Conservation (phyloP, 2,329 filamentous ascomycete genomes). For the Claviceps maximensis region DNA sequence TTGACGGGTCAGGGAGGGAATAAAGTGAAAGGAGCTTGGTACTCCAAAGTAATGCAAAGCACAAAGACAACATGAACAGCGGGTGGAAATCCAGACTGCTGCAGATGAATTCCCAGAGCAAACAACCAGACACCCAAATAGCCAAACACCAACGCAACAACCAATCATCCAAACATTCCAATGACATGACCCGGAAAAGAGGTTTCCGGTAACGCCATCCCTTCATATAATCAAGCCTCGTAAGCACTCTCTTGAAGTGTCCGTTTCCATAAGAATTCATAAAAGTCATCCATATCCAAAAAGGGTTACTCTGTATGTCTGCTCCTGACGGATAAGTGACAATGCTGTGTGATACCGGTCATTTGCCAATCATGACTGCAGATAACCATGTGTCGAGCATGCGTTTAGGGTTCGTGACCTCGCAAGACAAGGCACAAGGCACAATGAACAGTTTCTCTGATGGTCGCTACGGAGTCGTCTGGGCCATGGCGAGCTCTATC, state of each 20-base stretch:
- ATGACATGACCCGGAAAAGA: neutral
- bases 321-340: neutral
- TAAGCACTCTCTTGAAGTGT: slow-evolving; percentile 2
- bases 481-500: slow-evolving; percentile 43
- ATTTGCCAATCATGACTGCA: neutral
- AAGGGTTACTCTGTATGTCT: neutral
- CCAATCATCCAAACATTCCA: neutral
- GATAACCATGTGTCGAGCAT: neutral
- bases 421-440: neutral
- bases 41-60: slow-evolving; percentile 1
- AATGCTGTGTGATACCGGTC: slow-evolving; percentile 4
- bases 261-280: slow-evolving; percentile 2
- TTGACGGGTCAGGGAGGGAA: neutral
- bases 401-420: neutral
- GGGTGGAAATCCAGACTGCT: neutral
- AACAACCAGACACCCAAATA: neutral
- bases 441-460: neutral
- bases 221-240: slow-evolving; percentile 16
- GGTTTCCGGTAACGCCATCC: slow-evolving; percentile 2
- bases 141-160: neutral
- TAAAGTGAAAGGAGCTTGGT: slow-evolving; percentile 11
- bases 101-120: neutral
- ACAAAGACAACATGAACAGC: too few species aligned
- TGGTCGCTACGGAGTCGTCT: slow-evolving; percentile 9
- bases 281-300: neutral